Percentiles rank a stretch among this genome's conserved stretches.
These are phyloP conservation scores for Rubroboletus pulcherrimus DNA, from an alignment of 768 basidiomycete species.

Conservation along the genomic window DNA sequence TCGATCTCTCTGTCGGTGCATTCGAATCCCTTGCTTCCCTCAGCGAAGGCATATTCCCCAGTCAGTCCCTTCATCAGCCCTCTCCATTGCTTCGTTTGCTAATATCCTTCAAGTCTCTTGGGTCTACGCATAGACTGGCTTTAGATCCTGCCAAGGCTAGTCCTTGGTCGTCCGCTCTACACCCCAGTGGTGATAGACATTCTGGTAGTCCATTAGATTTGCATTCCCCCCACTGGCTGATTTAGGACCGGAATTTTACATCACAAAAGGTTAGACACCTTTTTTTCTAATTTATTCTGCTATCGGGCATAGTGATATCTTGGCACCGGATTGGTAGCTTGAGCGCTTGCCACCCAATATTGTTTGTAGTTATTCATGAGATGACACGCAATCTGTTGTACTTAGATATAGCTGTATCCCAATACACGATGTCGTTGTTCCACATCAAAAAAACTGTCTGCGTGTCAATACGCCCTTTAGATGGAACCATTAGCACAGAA, in stretches of 20 bases:
- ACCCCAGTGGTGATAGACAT: slow-evolving; percentile 41
- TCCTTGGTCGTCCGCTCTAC: slow-evolving; percentile 16
- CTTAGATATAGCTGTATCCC: neutral
- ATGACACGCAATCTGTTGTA: neutral
- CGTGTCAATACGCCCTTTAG: neutral
- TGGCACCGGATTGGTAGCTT: slow-evolving; percentile 10
- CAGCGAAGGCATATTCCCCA: slow-evolving; percentile 51
- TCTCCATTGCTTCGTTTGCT: neutral
- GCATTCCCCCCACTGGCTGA: neutral
- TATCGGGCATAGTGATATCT: slow-evolving; percentile 17
- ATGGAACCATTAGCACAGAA: slow-evolving; percentile 41
- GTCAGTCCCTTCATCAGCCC: slow-evolving; percentile 35
- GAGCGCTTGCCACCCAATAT: neutral
- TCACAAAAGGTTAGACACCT: slow-evolving; percentile 7
- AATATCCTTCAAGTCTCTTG: slow-evolving; percentile 26
- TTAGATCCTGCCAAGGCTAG: slow-evolving; percentile 15
- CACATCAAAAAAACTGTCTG: neutral
- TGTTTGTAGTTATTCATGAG: slow-evolving; percentile 6
- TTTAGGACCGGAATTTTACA: neutral
- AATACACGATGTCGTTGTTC: neutral
- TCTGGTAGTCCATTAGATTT: slow-evolving; percentile 8
- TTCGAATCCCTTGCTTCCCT: slow-evolving; percentile 56
- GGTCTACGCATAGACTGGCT: slow-evolving; percentile 19
- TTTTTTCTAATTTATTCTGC: slow-evolving; percentile 2
- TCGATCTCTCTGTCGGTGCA: slow-evolving; percentile 70